Evolutionary conservation across 164 flowering plant genomes (phyloP), one percentile per base, ranked within the genome.

Genomic region (Chimonanthus praecox): DNA sequence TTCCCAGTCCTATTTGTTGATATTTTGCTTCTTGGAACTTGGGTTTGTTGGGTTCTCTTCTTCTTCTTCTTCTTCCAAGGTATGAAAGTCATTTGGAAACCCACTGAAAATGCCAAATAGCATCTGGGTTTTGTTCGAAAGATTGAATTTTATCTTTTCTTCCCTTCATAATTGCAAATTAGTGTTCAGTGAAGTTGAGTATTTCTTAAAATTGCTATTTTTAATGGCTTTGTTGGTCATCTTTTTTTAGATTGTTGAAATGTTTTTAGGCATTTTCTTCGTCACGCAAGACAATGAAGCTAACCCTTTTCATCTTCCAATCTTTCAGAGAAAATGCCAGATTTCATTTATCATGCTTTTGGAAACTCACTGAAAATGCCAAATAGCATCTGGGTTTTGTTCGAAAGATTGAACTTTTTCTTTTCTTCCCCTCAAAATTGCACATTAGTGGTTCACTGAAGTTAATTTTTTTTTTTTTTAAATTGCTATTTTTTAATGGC

Each of bases 1-100:
- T 33, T 33, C 33, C 2, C 13, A 7, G 58, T 51, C 13, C 58
- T n/a, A 20, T 18, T 46, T 21, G 8, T 46, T 58, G 54, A n/a
- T 47, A 47, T 63, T 33, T 72, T 63, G 68, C 47, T 21, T 47
- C 47, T 47, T 49, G 63, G 60, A 44, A 43, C 47, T 72, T 72
- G 60, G 58, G 51, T 72, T 13, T 10, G 48, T 43, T 64, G 16
- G 68, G 47, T 62, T 5, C 7, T 62, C 4, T 18, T 8, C 20
- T 58, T 10, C 20, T 18, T 8, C 20, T 11, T 10, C 20, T 62
- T 8, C 49, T 20, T 72, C 6, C 47, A 18, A 16, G 50, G 44
- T 43, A 45, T 43, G 46, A 54, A 16, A 54, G 64, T 33, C 20
- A 3, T 58, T 58, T 58, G 61, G 61, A 4, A 33, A 33, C 33